These are phyloP conservation scores for Apiosordaria backusii DNA, from an alignment of 495 filamentous ascomycete species.

Conservation along the genomic window DNA sequence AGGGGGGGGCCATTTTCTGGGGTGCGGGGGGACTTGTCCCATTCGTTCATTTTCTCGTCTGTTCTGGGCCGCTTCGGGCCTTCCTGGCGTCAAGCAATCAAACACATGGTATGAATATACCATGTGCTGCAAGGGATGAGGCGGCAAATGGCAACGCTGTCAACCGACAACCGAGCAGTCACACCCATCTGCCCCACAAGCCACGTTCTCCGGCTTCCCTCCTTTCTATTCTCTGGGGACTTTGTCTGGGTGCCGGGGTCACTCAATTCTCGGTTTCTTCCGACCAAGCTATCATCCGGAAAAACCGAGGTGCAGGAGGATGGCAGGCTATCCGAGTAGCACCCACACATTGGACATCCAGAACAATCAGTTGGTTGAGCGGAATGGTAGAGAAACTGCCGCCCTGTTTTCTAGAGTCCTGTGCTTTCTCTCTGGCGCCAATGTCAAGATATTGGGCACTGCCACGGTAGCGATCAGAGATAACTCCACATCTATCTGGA, in stretches of 20 bases:
- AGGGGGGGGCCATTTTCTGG: conserved; percentile 10
- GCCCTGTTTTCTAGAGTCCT: background rate
- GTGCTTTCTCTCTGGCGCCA: background rate
- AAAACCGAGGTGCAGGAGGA: conserved; percentile 1
- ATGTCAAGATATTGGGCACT: background rate
- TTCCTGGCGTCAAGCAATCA: conserved; percentile 22
- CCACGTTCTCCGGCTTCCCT: conserved; percentile 6
- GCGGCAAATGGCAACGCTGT: conserved; percentile 12
- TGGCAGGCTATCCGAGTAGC: background rate
- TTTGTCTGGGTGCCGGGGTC: conserved; percentile 9
- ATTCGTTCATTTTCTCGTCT: conserved; percentile 2
- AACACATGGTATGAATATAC: background rate
- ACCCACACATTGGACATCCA: background rate
- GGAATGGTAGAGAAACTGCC: background rate
- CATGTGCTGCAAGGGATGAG: background rate
- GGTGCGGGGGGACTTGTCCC: conserved; percentile 8
- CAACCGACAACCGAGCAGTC: conserved; percentile 8
- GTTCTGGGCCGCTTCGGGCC: conserved; percentile 21
- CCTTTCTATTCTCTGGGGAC: background rate
- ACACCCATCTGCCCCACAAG: conserved; percentile 5
- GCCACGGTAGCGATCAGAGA: background rate
- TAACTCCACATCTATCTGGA: background rate
- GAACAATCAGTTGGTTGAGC: too few relatives aligned
- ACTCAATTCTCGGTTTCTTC: background rate
- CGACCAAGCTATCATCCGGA: background rate